Conservation (phyloP, 441 rosid species). For the Eutrema salsugineum region DNA sequence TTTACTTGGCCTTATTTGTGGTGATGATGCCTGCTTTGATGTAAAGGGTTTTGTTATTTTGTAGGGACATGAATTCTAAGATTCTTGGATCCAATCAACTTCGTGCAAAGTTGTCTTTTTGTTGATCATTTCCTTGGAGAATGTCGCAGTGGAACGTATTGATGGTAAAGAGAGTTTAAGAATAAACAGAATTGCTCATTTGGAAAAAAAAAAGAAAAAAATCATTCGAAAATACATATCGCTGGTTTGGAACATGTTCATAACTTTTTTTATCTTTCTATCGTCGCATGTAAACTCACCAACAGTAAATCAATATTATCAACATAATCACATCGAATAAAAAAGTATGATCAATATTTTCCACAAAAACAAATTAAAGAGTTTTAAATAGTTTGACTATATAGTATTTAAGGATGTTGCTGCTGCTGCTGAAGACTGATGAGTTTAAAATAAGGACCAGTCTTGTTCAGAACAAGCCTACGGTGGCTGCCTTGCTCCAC, state of each 20-base stretch:
- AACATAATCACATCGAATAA: background rate
- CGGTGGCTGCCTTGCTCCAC: constrained; percentile 84
- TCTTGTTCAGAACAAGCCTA: constrained; percentile 54
- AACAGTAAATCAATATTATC: background rate
- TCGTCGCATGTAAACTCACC: background rate
- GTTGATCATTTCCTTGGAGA: background rate
- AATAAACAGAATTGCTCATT: background rate
- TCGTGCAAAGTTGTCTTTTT: background rate
- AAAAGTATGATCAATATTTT: constrained; percentile 6
- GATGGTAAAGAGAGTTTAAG: background rate
- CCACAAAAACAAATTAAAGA: background rate
- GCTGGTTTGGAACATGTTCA: background rate
- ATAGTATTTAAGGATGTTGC: constrained; percentile 20
- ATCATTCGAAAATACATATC: background rate
- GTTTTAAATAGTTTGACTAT: background rate
- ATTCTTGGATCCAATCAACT: background rate
- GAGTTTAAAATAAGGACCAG: constrained; percentile 77
- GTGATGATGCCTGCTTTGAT: background rate
- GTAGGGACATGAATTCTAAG: background rate
- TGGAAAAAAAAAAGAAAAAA: background rate
- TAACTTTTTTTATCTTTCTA: background rate
- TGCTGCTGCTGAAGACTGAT: constrained; percentile 79
- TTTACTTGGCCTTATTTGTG: constrained; percentile 1
- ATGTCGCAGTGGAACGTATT: background rate
- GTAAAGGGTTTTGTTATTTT: background rate